phyloP scores from a whole-genome alignment of 2,329 filamentous ascomycete genomes.

The Boeremia lycopersici region DNA sequence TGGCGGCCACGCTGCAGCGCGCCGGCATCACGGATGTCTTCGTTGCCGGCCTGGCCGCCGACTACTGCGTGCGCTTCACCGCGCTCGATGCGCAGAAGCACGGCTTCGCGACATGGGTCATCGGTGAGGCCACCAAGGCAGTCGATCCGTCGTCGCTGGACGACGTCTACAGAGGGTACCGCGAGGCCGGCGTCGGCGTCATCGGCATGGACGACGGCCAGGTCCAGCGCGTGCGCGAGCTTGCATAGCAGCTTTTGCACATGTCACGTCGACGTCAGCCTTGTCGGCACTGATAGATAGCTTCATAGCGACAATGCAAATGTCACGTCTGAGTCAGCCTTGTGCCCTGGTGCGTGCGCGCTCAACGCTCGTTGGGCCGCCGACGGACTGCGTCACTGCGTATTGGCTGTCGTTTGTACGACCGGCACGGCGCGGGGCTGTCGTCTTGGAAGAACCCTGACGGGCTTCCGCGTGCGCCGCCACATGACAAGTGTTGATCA shows the following conservation, averaged over 20 bases:
- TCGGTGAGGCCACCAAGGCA: slow-evolving; percentile 78
- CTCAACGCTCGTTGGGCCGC: slow-evolving; percentile 19
- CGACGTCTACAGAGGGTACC: slow-evolving; percentile 60
- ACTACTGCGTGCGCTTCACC: slow-evolving; percentile 86
- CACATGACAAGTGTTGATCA: slow-evolving; percentile 9
- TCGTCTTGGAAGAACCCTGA: slow-evolving; percentile 1
- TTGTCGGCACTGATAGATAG: too few species aligned
- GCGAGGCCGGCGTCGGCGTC: slow-evolving; percentile 65
- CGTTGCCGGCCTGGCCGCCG: slow-evolving; percentile 82
- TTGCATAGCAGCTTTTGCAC: neutral
- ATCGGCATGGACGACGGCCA: slow-evolving; percentile 64
- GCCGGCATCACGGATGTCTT: slow-evolving; percentile 76
- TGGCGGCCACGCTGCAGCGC: slow-evolving; percentile 64
- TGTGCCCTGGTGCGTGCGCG: slow-evolving; percentile 9
- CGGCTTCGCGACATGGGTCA: slow-evolving; percentile 77
- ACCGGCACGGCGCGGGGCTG: slow-evolving; percentile 8
- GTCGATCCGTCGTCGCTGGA: slow-evolving; percentile 69
- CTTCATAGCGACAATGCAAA: too few species aligned
- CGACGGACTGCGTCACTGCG: neutral
- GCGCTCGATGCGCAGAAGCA: slow-evolving; percentile 77
- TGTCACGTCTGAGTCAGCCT: neutral
- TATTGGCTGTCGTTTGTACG: neutral
- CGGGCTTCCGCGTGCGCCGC: slow-evolving; percentile 1
- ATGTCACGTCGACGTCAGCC: neutral
- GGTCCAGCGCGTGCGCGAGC: slow-evolving; percentile 56